These are phyloP conservation scores for Lecanicillium sp. DNA, from an alignment of 2,329 filamentous ascomycete genomes.

Conservation along the genomic window DNA sequence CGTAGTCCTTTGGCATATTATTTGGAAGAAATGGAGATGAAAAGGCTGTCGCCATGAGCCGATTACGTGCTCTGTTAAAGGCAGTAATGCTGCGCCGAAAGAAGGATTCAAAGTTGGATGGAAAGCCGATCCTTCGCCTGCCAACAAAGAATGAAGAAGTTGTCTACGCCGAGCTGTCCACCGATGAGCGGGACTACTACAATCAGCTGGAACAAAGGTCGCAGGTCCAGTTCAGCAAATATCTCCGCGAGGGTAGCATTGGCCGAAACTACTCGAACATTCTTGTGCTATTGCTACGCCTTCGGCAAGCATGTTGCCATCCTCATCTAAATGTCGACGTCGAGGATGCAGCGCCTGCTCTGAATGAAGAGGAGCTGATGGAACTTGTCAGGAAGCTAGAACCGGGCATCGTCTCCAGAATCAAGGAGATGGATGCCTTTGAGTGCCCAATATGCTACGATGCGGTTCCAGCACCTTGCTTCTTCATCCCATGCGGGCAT, in stretches of 20 bases:
- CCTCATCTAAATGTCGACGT: conserved; percentile 23
- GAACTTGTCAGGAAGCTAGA: conserved; percentile 55
- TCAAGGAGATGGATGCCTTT: conserved; percentile 53
- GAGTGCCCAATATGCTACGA: conserved; percentile 83
- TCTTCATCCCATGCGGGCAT: conserved; percentile 80
- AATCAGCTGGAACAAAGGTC: conserved; percentile 62
- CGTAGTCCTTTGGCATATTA: conserved; percentile 33
- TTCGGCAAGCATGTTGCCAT: conserved; percentile 61
- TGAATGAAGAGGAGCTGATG: conserved; percentile 40
- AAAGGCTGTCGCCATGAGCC: conserved; percentile 56
- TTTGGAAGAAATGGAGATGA: conserved; percentile 38
- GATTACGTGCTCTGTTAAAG: conserved; percentile 68
- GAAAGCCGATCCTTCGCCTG: conserved; percentile 70
- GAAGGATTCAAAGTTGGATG: conserved; percentile 72
- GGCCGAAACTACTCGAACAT: conserved; percentile 68
- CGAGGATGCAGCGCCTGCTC: conserved; percentile 31
- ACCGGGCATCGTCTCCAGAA: conserved; percentile 54
- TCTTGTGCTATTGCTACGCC: conserved; percentile 70
- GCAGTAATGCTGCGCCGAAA: conserved; percentile 76
- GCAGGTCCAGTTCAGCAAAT: conserved; percentile 68
- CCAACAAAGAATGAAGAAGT: conserved; percentile 70
- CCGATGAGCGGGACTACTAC: conserved; percentile 72
- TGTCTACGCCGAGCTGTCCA: conserved; percentile 63
- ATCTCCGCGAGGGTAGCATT: conserved; percentile 60
- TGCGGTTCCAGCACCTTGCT: conserved; percentile 62